A percentile compares a stretch with the other conserved stretches of the same genome.
phyloP scores from a whole-genome alignment of 495 filamentous ascomycete genomes.

The Aspergillus ellipticus region DNA sequence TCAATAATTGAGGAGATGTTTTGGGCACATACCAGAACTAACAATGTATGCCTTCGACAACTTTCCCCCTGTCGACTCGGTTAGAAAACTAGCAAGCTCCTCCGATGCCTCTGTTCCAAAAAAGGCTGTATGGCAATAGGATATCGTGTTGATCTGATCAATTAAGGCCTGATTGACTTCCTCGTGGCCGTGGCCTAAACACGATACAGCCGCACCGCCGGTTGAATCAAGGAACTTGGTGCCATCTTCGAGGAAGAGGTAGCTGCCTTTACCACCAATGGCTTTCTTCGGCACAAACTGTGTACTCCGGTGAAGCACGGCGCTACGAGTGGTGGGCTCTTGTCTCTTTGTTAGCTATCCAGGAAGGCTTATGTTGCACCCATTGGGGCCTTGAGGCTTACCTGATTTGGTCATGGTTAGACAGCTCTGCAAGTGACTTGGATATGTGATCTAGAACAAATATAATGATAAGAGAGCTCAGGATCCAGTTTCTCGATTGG shows the following conservation, averaged over 20 bases:
- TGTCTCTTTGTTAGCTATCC: neutral
- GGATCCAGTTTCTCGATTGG: no score
- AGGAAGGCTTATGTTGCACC: neutral
- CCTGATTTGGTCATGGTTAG: neutral
- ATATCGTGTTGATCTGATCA: slow-evolving; percentile 46
- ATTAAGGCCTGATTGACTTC: slow-evolving; percentile 43
- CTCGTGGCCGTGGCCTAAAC: slow-evolving; percentile 47
- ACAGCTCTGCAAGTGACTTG: neutral
- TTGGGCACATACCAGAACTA: slow-evolving; percentile 52
- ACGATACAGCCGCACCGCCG: slow-evolving; percentile 49
- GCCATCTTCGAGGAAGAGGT: slow-evolving; percentile 53
- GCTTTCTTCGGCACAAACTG: slow-evolving; percentile 37
- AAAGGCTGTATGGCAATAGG: slow-evolving; percentile 52
- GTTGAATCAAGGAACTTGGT: slow-evolving; percentile 62
- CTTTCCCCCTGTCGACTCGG: slow-evolving; percentile 43
- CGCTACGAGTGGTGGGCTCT: slow-evolving; percentile 23
- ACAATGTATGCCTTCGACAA: slow-evolving; percentile 45
- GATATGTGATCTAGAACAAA: no score
- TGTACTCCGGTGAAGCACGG: slow-evolving; percentile 43
- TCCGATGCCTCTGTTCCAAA: slow-evolving; percentile 48
- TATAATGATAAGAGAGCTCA: no score
- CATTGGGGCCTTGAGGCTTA: neutral
- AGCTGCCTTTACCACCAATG: slow-evolving; percentile 41
- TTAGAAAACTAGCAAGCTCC: slow-evolving; percentile 39
- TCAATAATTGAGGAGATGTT: neutral